Percentiles rank a stretch among this genome's conserved stretches.
phyloP scores from a whole-genome alignment of 2,329 filamentous ascomycete genomes.

The Xylaria sp. region DNA sequence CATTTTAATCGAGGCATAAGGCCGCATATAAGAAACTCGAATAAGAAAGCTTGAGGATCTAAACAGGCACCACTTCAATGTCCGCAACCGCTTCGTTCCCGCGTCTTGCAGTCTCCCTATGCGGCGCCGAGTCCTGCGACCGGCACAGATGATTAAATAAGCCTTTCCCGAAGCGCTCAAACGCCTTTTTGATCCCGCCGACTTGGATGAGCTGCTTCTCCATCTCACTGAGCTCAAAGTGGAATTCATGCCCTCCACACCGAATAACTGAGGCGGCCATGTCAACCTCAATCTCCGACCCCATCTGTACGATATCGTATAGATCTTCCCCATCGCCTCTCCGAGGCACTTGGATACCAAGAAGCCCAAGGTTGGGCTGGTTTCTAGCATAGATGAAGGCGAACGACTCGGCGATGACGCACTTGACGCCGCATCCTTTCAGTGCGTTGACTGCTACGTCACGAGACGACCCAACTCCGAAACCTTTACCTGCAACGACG shows the following conservation, averaged over 20 bases:
- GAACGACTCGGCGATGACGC: slow-evolving; percentile 52
- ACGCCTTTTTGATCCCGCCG: slow-evolving; percentile 48
- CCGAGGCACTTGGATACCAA: slow-evolving; percentile 49
- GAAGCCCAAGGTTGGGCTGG: slow-evolving; percentile 50
- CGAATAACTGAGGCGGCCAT: slow-evolving; percentile 34
- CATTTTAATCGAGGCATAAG: too few relatives aligned
- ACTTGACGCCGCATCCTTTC: slow-evolving; percentile 46
- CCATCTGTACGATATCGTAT: slow-evolving; percentile 44
- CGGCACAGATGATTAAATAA: slow-evolving; percentile 10
- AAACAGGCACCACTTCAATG: slow-evolving; percentile 9
- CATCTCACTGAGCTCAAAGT: slow-evolving; percentile 47
- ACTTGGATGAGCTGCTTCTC: slow-evolving; percentile 46
- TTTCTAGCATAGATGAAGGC: slow-evolving; percentile 54
- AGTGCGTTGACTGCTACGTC: slow-evolving; percentile 51
- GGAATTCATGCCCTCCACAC: slow-evolving; percentile 31
- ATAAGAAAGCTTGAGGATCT: too few relatives aligned
- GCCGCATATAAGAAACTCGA: neutral
- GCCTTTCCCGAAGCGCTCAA: slow-evolving; percentile 37
- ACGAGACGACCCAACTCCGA: slow-evolving; percentile 53
- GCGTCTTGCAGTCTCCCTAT: neutral
- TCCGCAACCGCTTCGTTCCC: neutral
- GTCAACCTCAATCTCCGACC: slow-evolving; percentile 46
- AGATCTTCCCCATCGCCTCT: slow-evolving; percentile 39
- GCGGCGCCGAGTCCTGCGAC: neutral
- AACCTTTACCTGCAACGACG: slow-evolving; percentile 52